Evolutionary conservation across 2,329 filamentous ascomycete species (phyloP).

Genomic region (Onygenales sp.): DNA sequence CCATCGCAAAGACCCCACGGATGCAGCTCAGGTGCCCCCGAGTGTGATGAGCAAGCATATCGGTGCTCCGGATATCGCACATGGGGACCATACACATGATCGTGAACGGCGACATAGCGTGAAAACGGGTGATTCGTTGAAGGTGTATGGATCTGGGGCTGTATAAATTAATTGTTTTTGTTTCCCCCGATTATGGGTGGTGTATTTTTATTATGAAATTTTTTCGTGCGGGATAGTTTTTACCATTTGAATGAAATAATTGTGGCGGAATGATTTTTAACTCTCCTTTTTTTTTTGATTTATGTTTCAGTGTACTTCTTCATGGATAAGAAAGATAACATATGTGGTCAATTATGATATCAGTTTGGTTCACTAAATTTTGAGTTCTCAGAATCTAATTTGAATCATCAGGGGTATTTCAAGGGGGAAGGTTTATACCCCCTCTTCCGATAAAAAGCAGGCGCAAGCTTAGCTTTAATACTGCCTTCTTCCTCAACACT

Average conservation of each 20-base stretch:
- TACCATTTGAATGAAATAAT: too few species aligned
- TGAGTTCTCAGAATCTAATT: not conserved
- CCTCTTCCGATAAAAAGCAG: too few species aligned
- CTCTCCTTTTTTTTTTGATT: not conserved
- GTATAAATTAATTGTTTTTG: not conserved
- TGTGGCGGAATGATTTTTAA: too few species aligned
- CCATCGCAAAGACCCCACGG: slow-evolving; percentile 39
- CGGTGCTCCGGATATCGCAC: slow-evolving; percentile 38
- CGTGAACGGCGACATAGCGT: slow-evolving; percentile 39
- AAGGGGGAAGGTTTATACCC: too few species aligned
- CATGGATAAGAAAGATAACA: too few species aligned
- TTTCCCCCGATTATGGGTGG: not conserved
- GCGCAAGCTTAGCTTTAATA: too few species aligned
- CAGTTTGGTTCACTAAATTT: not conserved
- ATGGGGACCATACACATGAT: slow-evolving; percentile 36
- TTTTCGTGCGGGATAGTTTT: too few species aligned
- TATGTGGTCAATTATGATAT: not conserved
- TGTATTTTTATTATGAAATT: too few species aligned
- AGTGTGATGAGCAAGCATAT: slow-evolving; percentile 42
- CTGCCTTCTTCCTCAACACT: too few species aligned
- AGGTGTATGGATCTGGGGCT: not conserved
- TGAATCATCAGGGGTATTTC: not conserved
- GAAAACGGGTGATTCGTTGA: slow-evolving; percentile 2
- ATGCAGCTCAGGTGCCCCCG: slow-evolving; percentile 50
- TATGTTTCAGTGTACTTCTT: not conserved